These are phyloP conservation scores for Salix dunnii DNA, from an alignment of 345 rosid species.

Conservation along the genomic window DNA sequence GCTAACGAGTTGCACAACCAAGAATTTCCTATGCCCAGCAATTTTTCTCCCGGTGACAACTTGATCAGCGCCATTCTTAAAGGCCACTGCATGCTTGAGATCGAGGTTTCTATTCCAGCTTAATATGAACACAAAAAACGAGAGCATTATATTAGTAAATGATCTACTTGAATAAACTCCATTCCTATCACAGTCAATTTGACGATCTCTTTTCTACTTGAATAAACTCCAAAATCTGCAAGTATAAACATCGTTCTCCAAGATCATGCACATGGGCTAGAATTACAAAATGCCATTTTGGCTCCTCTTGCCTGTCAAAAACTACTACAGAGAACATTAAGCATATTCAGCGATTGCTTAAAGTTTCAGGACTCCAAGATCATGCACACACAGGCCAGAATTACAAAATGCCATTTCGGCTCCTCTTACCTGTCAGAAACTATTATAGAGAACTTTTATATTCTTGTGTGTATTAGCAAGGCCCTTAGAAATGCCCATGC, in stretches of 20 bases:
- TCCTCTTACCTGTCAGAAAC: not conserved
- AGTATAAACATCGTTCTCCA: not conserved
- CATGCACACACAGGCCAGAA: not conserved
- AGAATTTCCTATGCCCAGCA: conserved; percentile 9
- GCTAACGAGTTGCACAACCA: not conserved
- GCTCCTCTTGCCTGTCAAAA: not conserved
- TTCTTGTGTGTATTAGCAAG: not conserved
- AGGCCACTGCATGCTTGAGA: conserved; percentile 1
- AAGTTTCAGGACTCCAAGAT: not conserved
- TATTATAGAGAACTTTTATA: not conserved
- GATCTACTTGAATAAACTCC: not conserved
- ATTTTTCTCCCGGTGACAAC: conserved; percentile 21
- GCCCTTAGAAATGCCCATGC: not conserved
- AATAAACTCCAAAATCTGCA: not conserved
- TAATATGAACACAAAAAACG: not conserved
- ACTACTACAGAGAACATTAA: too few species aligned
- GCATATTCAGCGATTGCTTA: too few species aligned
- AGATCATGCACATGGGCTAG: not conserved
- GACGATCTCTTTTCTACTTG: not conserved
- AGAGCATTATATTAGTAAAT: not conserved
- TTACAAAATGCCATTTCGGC: not conserved
- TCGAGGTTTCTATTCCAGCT: conserved; percentile 32
- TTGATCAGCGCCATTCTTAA: not conserved
- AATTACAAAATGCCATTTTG: not conserved
- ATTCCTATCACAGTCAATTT: not conserved